These are phyloP conservation scores for Onygena corvina DNA, from an alignment of 2,329 filamentous ascomycete genomes.

Conservation along the genomic window DNA sequence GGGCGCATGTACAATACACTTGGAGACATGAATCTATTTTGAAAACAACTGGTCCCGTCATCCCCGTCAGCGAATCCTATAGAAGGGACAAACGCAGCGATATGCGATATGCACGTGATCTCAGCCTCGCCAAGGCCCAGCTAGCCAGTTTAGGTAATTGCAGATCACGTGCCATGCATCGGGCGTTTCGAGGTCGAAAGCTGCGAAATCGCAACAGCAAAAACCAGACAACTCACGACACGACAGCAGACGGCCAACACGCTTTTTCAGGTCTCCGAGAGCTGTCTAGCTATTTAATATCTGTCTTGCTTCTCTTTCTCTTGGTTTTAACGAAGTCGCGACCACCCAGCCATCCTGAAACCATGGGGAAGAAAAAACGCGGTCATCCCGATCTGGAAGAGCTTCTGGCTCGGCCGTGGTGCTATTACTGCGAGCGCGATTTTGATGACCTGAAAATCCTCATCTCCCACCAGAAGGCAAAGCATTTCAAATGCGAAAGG, in stretches of 20 bases:
- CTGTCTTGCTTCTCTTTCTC: background rate
- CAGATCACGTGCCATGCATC: background rate
- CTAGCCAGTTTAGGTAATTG: background rate
- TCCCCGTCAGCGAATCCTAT: background rate
- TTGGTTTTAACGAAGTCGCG: too few species aligned
- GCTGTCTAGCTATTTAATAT: background rate
- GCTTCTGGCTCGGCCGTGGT: slow-evolving; percentile 75
- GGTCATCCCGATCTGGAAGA: slow-evolving; percentile 78
- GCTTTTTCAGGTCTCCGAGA: background rate
- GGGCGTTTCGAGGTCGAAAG: background rate
- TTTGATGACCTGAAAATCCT: slow-evolving; percentile 96
- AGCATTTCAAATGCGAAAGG: slow-evolving; percentile 94
- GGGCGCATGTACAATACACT: slow-evolving; percentile 5
- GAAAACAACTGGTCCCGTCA: background rate
- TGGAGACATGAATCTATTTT: slow-evolving; percentile 2
- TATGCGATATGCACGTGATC: too few species aligned
- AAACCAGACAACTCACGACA: background rate
- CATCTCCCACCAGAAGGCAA: slow-evolving; percentile 96
- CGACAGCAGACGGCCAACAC: background rate
- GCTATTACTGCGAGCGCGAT: slow-evolving; percentile 98
- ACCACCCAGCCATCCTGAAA: too few species aligned
- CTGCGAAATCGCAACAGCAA: background rate
- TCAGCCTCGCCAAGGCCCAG: background rate
- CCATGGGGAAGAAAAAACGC: slow-evolving; percentile 84
- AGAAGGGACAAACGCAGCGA: too few species aligned